A percentile compares a stretch with the other conserved stretches of the same genome.
phyloP scores from a whole-genome alignment of 2,329 filamentous ascomycete species.

The Aspergillus aculeatinus region DNA sequence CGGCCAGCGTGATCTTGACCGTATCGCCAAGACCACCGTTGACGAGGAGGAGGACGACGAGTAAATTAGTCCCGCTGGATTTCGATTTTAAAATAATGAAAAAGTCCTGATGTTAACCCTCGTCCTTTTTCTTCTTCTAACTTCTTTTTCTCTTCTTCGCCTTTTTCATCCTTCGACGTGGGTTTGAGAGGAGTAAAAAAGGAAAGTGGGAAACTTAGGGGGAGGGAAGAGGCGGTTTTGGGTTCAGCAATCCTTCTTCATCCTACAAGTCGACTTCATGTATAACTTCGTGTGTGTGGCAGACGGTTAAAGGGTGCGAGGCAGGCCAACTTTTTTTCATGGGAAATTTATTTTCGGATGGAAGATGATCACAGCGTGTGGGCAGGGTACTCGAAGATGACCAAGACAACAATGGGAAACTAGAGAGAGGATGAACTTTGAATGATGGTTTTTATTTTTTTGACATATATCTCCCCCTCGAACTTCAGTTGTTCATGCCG shows the following conservation, averaged over 20 bases:
- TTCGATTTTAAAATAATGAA: constrained; percentile 27
- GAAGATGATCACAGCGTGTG: neutral
- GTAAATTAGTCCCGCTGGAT: constrained; percentile 35
- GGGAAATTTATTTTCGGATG: no score
- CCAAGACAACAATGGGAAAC: neutral
- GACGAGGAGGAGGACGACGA: constrained; percentile 48
- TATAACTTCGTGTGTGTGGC: no score
- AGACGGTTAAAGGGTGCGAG: no score
- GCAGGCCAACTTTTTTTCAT: no score
- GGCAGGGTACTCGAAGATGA: neutral
- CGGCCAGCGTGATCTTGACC: constrained; percentile 99
- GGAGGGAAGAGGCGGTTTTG: neutral
- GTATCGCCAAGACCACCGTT: constrained; percentile 73
- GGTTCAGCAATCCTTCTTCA: no score
- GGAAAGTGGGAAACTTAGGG: neutral
- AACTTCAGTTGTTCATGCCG: neutral
- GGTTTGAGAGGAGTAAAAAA: neutral
- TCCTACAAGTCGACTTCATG: no score
- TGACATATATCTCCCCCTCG: neutral
- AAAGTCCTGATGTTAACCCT: constrained; percentile 24
- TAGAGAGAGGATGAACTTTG: neutral
- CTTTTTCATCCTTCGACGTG: neutral
- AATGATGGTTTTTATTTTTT: neutral
- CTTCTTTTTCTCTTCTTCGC: neutral
- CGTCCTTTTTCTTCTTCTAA: constrained; percentile 9